Evolutionary conservation across 306 rosid species (phyloP), one percentile per base, ranked within the genome.

Genomic region (Luffa aegyptiaca): DNA sequence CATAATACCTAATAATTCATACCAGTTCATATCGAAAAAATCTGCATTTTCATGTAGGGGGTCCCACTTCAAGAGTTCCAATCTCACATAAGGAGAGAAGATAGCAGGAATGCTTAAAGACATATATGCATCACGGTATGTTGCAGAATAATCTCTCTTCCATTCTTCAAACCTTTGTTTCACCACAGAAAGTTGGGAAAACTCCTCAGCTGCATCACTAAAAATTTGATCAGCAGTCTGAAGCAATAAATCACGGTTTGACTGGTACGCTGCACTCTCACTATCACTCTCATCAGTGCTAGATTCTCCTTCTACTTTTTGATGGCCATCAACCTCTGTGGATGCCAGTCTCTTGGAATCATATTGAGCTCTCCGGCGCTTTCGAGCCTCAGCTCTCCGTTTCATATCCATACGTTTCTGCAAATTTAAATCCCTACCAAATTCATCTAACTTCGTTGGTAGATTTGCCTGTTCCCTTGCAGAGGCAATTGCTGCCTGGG

Each of bases 271-370:
- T 81, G 84, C 86, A 81, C 89, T 87, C 84, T 95, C 97, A 77
- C 88, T 90, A 78, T 91, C 98, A 88, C 98, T 95, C 90, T 95
- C 98, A 79, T 95, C 98, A 1, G 97, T 91, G 90, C 97, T 95
- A 37, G 93, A 90, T 82, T 95, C 98, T 62, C 98, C 98, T 85
- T 94, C 98, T 82, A 92, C 81, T 82, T 84, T 90, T 77, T 62
- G 88, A 89, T 83, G 56, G 59, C 85, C 44, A 81, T 92, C 93
- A 75, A 91, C 81, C 31, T 91, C 97, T 91, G 90, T 86, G 80
- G 85, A 76, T 52, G 85, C 56, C 52, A 79, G 59, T 81, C 89
- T 90, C 78, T 84, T 90, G 35, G 89, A 85, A 79, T 85, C 89
- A 56, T 87, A 79, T 65, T 21, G 78, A 49, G 87, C 79, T 82